Percentiles rank a stretch among this genome's conserved stretches.
These are phyloP conservation scores for Saccharomycopsis sp. DNA, from an alignment of 805 yeast species.

Conservation along the genomic window DNA sequence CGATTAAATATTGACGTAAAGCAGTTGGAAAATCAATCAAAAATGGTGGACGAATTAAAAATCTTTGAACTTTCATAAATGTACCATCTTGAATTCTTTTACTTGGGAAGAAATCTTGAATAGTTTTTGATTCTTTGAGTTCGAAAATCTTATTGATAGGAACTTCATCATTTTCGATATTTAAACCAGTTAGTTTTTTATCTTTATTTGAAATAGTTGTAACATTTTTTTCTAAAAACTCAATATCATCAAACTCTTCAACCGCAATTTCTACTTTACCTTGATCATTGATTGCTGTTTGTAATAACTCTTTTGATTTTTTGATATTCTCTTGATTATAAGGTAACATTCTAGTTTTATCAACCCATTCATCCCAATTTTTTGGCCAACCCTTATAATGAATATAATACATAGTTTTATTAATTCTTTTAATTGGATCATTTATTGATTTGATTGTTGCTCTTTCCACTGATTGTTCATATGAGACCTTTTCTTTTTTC, in stretches of 20 bases:
- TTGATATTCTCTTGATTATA: slow-evolving; percentile 57
- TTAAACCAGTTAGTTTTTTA: not conserved
- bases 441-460: no score
- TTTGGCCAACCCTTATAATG: slow-evolving; percentile 95
- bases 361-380: slow-evolving; percentile 97
- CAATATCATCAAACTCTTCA: not conserved
- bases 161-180: not conserved
- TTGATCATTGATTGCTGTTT: slow-evolving; percentile 28
- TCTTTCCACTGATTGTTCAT: not conserved
- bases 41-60: slow-evolving; percentile 29
- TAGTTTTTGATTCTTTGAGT: not conserved
- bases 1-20: slow-evolving; percentile 62
- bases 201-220: no score
- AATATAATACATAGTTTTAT: slow-evolving; percentile 41
- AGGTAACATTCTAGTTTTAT: slow-evolving; percentile 53
- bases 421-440: slow-evolving; percentile 23
- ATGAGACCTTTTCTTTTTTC: not conserved
- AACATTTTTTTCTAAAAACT: no score
- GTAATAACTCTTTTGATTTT: slow-evolving; percentile 49
- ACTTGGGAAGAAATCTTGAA: not conserved
- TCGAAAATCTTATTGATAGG: no score
- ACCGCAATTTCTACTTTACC: slow-evolving; percentile 10
- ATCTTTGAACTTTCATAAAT: slow-evolving; percentile 16
- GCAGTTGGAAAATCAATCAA: slow-evolving; percentile 49
- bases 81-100: not conserved